Evolutionary conservation across 2,329 filamentous ascomycete species (phyloP).

Genomic region (Fusarium odoratissimum): DNA sequence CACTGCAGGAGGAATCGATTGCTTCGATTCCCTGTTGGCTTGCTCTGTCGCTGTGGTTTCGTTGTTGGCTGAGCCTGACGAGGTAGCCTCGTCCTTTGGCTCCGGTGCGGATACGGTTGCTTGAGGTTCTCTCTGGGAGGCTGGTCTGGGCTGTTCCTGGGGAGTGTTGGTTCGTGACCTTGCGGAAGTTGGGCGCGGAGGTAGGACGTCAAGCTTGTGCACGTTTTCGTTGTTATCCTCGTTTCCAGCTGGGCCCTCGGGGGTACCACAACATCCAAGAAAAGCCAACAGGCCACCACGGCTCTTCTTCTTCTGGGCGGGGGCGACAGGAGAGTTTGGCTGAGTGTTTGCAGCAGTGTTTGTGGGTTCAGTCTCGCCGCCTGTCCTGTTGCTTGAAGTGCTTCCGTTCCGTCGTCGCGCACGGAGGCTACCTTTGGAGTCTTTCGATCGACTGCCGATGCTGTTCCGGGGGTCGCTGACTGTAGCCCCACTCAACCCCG

Average conservation of each 20-base stretch:
- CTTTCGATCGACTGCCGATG: slow-evolving; percentile 72
- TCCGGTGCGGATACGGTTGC: slow-evolving; percentile 51
- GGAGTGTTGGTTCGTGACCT: slow-evolving; percentile 65
- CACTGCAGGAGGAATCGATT: slow-evolving; percentile 52
- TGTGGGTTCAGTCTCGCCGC: slow-evolving; percentile 63
- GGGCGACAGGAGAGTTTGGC: slow-evolving; percentile 63
- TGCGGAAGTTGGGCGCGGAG: slow-evolving; percentile 64
- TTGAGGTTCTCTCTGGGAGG: slow-evolving; percentile 63
- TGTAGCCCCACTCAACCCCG: slow-evolving; percentile 70
- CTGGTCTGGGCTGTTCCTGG: slow-evolving; percentile 60
- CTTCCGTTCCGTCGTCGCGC: slow-evolving; percentile 74
- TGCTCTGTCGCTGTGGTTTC: slow-evolving; percentile 56
- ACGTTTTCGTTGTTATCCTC: slow-evolving; percentile 66
- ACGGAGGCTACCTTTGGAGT: slow-evolving; percentile 72
- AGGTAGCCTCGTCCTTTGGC: slow-evolving; percentile 58
- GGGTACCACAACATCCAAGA: slow-evolving; percentile 74
- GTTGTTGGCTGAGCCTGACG: slow-evolving; percentile 60
- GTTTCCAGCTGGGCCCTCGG: slow-evolving; percentile 67
- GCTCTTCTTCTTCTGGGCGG: slow-evolving; percentile 65
- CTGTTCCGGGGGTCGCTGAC: slow-evolving; percentile 70
- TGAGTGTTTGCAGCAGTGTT: slow-evolving; percentile 62
- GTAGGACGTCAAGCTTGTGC: slow-evolving; percentile 69
- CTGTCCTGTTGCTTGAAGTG: slow-evolving; percentile 72
- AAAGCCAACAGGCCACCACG: slow-evolving; percentile 68
- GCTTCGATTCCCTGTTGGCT: slow-evolving; percentile 61